Conservation (phyloP, 306 rosid genomes). For the Gleditsia sinensis region DNA sequence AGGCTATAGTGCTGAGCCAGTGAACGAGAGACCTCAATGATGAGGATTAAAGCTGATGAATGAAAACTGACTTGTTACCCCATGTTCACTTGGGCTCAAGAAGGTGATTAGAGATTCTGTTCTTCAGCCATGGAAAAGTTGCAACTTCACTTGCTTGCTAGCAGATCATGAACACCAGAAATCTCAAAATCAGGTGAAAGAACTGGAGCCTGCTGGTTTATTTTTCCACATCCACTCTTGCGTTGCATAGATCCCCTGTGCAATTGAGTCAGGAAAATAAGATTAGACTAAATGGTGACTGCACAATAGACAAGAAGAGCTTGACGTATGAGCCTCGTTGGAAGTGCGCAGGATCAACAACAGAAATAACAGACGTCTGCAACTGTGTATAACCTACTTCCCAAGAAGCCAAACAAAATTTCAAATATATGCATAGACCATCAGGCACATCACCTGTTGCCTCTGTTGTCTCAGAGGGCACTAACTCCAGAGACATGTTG, state of each 20-base stretch:
- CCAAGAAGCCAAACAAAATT: constrained; percentile 37
- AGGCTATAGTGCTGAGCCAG: constrained; percentile 22
- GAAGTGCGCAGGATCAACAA: constrained; percentile 55
- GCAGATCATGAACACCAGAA: constrained; percentile 8
- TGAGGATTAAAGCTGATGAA: constrained; percentile 29
- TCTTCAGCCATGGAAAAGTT: constrained; percentile 22
- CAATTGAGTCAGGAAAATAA: constrained; percentile 25
- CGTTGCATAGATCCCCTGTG: constrained; percentile 70
- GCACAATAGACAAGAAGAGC: neutral
- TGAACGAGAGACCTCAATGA: constrained; percentile 32
- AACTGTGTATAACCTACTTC: constrained; percentile 64
- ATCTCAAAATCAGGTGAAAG: constrained; percentile 4
- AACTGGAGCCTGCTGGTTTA: constrained; percentile 71
- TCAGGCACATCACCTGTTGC: neutral
- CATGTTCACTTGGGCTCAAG: constrained; percentile 35
- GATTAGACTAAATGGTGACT: constrained; percentile 12
- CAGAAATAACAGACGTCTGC: constrained; percentile 41
- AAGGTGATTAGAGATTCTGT: constrained; percentile 22
- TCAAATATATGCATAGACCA: constrained; percentile 1
- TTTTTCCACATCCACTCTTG: constrained; percentile 90
- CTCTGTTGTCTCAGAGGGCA: neutral
- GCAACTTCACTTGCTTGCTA: constrained; percentile 6
- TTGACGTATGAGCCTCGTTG: constrained; percentile 26
- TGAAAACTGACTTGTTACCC: constrained; percentile 16
- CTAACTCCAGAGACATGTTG: neutral